Conservation (phyloP, 495 filamentous ascomycete species). For the Penicillium waksmanii region DNA sequence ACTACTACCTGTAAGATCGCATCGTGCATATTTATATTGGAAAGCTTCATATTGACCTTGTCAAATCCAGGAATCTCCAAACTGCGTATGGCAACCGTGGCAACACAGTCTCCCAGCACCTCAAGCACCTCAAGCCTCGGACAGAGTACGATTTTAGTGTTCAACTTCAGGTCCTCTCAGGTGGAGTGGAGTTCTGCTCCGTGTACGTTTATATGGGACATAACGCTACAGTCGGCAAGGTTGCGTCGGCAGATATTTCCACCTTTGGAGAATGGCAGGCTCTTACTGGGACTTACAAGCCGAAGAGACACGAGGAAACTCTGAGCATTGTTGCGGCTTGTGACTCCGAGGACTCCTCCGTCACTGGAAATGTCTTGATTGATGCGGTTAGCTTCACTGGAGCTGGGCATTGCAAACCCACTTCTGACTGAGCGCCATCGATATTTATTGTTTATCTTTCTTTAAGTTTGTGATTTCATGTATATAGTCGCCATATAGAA, state of each 20-base stretch:
- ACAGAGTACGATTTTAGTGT: slow-evolving; percentile 24
- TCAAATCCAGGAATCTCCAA: slow-evolving; percentile 17
- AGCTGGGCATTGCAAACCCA: slow-evolving; percentile 1
- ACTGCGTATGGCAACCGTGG: slow-evolving; percentile 28
- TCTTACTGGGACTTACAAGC: slow-evolving; percentile 23
- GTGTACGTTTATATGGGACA: slow-evolving; percentile 24
- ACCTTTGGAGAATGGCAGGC: slow-evolving; percentile 23
- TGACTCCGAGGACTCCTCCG: slow-evolving; percentile 27
- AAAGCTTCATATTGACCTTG: not conserved
- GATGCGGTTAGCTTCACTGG: slow-evolving; percentile 27
- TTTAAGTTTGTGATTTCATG: not conserved
- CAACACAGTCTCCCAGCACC: slow-evolving; percentile 27
- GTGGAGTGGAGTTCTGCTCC: slow-evolving; percentile 23
- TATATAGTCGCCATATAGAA: too few species aligned
- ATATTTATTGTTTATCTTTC: not conserved
- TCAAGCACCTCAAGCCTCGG: slow-evolving; percentile 17
- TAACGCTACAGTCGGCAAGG: slow-evolving; percentile 23
- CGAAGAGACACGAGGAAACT: slow-evolving; percentile 14
- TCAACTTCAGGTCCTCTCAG: slow-evolving; percentile 15
- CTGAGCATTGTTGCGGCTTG: slow-evolving; percentile 28
- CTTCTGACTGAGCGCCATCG: not conserved
- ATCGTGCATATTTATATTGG: not conserved
- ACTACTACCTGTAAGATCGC: slow-evolving; percentile 29
- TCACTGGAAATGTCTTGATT: slow-evolving; percentile 21
- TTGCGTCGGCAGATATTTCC: slow-evolving; percentile 18